Evolutionary conservation across 208 protist genomes (phyloP).

Genomic region (Cochliopodium minus): DNA sequence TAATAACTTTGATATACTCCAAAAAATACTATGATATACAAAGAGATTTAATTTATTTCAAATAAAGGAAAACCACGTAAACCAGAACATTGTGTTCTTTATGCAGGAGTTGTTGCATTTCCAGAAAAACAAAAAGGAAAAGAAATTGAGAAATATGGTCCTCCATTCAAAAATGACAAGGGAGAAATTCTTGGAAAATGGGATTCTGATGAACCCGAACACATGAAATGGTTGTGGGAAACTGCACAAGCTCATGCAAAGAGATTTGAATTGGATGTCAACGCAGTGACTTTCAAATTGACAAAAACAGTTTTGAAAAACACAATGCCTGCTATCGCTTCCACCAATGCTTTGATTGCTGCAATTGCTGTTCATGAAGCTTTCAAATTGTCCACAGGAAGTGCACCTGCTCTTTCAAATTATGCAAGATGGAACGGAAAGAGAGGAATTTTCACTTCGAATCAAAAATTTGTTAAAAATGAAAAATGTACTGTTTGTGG

Average conservation of each 20-base stretch:
- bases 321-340: conserved; percentile 93
- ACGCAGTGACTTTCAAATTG: conserved; percentile 60
- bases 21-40: no score
- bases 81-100: conserved; percentile 88
- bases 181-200: conserved; percentile 14
- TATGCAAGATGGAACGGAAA: conserved; percentile 74
- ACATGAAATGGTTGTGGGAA: conserved; percentile 62
- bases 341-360: conserved; percentile 88
- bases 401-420: conserved; percentile 53
- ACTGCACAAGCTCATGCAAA: conserved; percentile 55
- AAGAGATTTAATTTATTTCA: no score
- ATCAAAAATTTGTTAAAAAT: background rate
- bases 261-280: conserved; percentile 67
- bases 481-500: background rate
- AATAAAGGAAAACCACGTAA: conserved; percentile 74
- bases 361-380: conserved; percentile 67
- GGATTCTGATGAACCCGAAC: conserved; percentile 62
- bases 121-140: conserved; percentile 36
- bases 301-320: conserved; percentile 86
- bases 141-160: conserved; percentile 32
- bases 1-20: no score
- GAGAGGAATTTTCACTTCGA: conserved; percentile 4
- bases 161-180: background rate
- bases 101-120: conserved; percentile 36
- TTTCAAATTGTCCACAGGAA: conserved; percentile 67